phyloP scores from a whole-genome alignment of 331 rosid genomes.

The Phaseolus coccineus region DNA sequence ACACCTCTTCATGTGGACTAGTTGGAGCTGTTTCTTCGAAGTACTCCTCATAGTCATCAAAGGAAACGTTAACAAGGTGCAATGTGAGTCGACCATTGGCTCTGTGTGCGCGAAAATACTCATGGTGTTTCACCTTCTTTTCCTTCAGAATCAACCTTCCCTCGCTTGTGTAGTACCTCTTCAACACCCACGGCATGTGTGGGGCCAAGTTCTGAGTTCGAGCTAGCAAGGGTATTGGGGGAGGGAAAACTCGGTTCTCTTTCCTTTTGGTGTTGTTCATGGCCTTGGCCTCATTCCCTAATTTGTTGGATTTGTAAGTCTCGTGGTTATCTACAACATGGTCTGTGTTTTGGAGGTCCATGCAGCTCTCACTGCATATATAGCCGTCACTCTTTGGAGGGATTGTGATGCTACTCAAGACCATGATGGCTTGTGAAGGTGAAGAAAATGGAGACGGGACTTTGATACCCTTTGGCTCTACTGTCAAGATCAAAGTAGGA shows the following conservation, averaged over 20 bases:
- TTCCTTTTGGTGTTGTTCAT: neutral
- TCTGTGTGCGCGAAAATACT: slow-evolving; percentile 65
- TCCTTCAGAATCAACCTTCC: slow-evolving; percentile 71
- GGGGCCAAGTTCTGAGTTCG: slow-evolving; percentile 62
- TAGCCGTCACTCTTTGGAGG: slow-evolving; percentile 42
- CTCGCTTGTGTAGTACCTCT: slow-evolving; percentile 62
- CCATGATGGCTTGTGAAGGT: neutral
- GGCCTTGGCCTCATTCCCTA: neutral
- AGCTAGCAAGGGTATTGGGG: slow-evolving; percentile 64
- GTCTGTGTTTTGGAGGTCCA: slow-evolving; percentile 41
- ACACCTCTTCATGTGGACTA: neutral
- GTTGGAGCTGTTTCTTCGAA: neutral
- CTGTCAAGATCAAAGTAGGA: neutral
- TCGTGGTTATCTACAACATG: neutral
- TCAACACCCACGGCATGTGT: slow-evolving; percentile 73
- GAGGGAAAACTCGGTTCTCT: slow-evolving; percentile 62
- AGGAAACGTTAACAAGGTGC: slow-evolving; percentile 55
- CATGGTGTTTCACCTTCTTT: slow-evolving; percentile 65
- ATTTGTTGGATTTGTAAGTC: neutral
- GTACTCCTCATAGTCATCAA: slow-evolving; percentile 25
- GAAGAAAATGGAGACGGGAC: neutral
- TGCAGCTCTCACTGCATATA: slow-evolving; percentile 70
- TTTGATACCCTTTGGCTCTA: neutral
- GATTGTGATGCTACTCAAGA: neutral
- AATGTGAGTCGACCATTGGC: slow-evolving; percentile 75